These are phyloP conservation scores for Aspergillus fumigatiaffinis DNA, from an alignment of 2,329 filamentous ascomycete genomes.

Conservation along the genomic window DNA sequence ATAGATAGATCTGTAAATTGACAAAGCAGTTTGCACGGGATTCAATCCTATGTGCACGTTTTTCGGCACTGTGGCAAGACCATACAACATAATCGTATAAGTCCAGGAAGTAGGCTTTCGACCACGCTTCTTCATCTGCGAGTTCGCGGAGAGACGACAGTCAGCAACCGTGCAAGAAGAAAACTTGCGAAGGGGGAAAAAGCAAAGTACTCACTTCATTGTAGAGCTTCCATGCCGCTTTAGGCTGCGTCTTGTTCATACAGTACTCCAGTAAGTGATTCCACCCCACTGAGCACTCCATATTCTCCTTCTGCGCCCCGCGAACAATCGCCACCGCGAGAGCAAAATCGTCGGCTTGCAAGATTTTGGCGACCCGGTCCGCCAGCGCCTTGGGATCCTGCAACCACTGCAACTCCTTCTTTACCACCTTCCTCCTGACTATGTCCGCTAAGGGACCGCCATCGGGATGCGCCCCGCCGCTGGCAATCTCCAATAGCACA, in stretches of 20 bases:
- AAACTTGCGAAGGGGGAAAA: neutral
- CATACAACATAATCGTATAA: constrained; percentile 77
- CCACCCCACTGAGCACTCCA: constrained; percentile 73
- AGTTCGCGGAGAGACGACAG: constrained; percentile 5
- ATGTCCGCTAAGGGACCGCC: neutral
- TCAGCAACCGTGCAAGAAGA: constrained; percentile 2
- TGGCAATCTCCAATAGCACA: constrained; percentile 14
- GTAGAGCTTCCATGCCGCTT: constrained; percentile 71
- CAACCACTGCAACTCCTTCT: constrained; percentile 59
- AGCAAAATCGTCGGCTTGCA: constrained; percentile 58
- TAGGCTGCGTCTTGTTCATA: constrained; percentile 58
- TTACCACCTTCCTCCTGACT: constrained; percentile 5
- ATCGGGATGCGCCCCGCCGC: constrained; percentile 1
- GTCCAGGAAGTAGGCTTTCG: constrained; percentile 78
- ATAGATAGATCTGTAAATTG: constrained; percentile 72
- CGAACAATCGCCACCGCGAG: constrained; percentile 67
- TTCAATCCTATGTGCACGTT: constrained; percentile 38
- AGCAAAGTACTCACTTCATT: constrained; percentile 63
- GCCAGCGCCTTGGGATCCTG: constrained; percentile 71
- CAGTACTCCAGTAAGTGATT: constrained; percentile 76
- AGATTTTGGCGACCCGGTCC: constrained; percentile 58
- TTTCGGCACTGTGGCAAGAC: constrained; percentile 61
- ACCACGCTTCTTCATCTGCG: constrained; percentile 88
- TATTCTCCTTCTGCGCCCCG: constrained; percentile 58
- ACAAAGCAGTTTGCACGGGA: constrained; percentile 65